Evolutionary conservation across 2,329 filamentous ascomycete species (phyloP).

Genomic region (Pseudonectria foliicola): DNA sequence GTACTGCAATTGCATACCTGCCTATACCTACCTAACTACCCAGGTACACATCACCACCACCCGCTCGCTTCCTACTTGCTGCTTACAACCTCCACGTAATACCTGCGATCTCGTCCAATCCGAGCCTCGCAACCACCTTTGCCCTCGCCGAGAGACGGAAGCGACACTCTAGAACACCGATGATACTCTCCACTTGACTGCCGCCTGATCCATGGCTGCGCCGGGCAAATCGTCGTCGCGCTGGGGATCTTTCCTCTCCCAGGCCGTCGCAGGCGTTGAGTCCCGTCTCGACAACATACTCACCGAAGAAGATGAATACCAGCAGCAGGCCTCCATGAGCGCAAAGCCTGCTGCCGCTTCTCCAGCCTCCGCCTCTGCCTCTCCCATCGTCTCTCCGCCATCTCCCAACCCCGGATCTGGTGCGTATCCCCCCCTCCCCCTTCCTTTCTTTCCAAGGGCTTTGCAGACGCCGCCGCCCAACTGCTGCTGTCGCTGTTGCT

Average conservation of each 20-base stretch:
- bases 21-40: too few species aligned
- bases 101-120: too few species aligned
- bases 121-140: too few species aligned
- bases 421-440: conserved; percentile 1
- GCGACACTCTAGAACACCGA: too few species aligned
- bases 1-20: too few species aligned
- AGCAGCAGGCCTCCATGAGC: conserved; percentile 4
- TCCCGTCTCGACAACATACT: conserved; percentile 88
- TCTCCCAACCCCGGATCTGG: conserved; percentile 16
- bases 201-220: conserved; percentile 35
- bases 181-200: too few species aligned
- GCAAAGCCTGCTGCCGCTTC: conserved; percentile 18
- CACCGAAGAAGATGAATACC: conserved; percentile 59
- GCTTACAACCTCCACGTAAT: too few species aligned
- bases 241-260: conserved; percentile 78
- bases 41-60: too few species aligned
- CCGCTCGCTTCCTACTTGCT: too few species aligned
- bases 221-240: conserved; percentile 43
- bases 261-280: conserved; percentile 89
- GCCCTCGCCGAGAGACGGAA: too few species aligned
- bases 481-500: conserved; percentile 3
- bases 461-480: background rate
- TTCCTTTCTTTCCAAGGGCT: background rate
- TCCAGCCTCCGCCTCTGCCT: conserved; percentile 14
- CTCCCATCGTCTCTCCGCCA: conserved; percentile 22